Conservation (phyloP, 192 early-diverging fungal genomes). For the Rhizoclosmatium sp. region DNA sequence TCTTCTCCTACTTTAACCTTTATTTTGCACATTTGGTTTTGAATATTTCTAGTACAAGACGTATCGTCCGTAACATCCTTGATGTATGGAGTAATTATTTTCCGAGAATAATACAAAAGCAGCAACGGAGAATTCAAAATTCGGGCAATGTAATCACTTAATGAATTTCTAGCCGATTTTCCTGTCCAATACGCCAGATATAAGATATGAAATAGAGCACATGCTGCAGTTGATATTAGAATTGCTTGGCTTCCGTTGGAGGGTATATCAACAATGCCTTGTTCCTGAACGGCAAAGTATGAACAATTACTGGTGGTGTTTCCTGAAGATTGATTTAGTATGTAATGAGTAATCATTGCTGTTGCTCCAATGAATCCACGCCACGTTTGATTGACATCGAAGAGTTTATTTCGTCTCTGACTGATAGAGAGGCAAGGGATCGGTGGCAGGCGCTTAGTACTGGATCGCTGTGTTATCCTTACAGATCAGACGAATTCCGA, state of each 20-base stretch:
- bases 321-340: slow-evolving; percentile 2
- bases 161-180: neutral
- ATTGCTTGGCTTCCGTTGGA: neutral
- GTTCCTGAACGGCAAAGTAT: neutral
- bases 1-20: slow-evolving; percentile 7
- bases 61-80: neutral
- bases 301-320: neutral
- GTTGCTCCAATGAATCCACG: neutral
- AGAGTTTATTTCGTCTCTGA: neutral
- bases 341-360: slow-evolving; percentile 17
- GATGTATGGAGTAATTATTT: neutral
- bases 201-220: neutral
- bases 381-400: slow-evolving; percentile 13
- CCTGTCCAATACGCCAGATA: neutral
- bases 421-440: neutral
- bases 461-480: neutral
- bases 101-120: neutral
- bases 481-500: neutral
- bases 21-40: slow-evolving; percentile 5
- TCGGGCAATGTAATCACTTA: neutral
- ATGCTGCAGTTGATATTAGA: neutral
- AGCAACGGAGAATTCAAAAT: slow-evolving; percentile 6
- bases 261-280: slow-evolving; percentile 12
- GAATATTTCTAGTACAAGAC: neutral
- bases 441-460: neutral